These are phyloP conservation scores for Lantana camara DNA, from an alignment of 257 asterid species.

Conservation along the genomic window DNA sequence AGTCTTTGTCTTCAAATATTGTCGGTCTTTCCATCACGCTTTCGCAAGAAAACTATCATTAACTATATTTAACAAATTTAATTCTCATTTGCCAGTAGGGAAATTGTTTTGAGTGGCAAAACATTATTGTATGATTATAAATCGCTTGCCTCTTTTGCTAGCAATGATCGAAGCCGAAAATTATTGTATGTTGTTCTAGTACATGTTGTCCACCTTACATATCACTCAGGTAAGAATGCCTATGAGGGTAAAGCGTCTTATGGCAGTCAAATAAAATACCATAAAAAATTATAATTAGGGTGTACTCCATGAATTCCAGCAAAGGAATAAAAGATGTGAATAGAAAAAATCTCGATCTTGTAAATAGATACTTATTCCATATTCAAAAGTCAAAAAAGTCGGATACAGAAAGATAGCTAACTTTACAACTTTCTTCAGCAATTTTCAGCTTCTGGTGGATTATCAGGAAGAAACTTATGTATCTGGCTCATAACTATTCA, in stretches of 20 bases:
- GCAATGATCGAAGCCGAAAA: no score
- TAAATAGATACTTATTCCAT: not conserved
- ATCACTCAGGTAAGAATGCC: not conserved
- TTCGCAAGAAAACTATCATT: no score
- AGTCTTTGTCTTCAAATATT: no score
- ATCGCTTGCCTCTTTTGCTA: no score
- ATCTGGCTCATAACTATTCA: no score
- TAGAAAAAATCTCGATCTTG: not conserved
- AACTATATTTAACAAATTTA: no score
- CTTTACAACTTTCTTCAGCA: not conserved
- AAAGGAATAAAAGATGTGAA: not conserved
- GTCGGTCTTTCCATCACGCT: no score
- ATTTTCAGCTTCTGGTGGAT: not conserved
- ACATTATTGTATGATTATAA: no score
- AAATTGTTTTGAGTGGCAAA: no score
- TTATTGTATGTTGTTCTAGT: no score
- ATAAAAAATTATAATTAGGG: not conserved
- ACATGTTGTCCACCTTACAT: not conserved
- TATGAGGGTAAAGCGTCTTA: not conserved
- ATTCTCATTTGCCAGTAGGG: no score
- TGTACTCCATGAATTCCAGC: not conserved
- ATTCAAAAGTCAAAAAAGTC: not conserved
- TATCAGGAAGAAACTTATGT: not conserved
- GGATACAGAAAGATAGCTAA: not conserved
- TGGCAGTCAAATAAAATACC: not conserved